Evolutionary conservation across 2,329 filamentous ascomycete species (phyloP).

Genomic region (Cadophora sp.): DNA sequence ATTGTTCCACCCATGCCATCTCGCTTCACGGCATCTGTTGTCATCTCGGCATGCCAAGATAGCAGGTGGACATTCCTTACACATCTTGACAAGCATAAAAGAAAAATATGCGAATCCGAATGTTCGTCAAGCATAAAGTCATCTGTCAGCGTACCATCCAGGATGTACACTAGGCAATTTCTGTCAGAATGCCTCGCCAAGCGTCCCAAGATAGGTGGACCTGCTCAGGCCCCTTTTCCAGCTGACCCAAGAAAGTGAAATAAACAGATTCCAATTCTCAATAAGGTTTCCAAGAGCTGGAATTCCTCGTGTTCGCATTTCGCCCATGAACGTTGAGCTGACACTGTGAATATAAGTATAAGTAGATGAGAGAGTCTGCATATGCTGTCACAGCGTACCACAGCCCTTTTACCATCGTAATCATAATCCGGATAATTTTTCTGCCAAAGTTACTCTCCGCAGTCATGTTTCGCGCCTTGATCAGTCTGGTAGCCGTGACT

Average conservation of each 20-base stretch:
- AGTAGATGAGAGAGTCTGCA: not conserved
- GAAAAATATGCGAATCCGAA: not conserved
- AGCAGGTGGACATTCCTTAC: not conserved
- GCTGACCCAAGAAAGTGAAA: not conserved
- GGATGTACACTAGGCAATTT: not conserved
- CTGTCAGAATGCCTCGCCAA: not conserved
- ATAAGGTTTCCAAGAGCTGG: not conserved
- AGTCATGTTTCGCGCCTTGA: slow-evolving; percentile 19
- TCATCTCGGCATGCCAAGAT: not conserved
- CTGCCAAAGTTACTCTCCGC: not conserved
- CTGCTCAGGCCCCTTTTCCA: not conserved
- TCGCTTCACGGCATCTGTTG: not conserved
- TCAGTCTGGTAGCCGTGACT: slow-evolving; percentile 9
- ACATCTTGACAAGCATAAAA: not conserved
- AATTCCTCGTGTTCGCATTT: not conserved
- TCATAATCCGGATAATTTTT: not conserved
- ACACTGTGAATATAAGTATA: not conserved
- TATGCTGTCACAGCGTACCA: not conserved
- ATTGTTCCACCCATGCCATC: not conserved
- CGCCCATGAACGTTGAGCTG: not conserved
- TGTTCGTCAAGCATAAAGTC: not conserved
- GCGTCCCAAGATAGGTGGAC: not conserved
- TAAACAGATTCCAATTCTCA: not conserved
- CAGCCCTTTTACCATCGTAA: not conserved
- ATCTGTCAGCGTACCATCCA: not conserved